phyloP scores from a whole-genome alignment of 148 eudicot genomes.

The Camellia granthamiana region DNA sequence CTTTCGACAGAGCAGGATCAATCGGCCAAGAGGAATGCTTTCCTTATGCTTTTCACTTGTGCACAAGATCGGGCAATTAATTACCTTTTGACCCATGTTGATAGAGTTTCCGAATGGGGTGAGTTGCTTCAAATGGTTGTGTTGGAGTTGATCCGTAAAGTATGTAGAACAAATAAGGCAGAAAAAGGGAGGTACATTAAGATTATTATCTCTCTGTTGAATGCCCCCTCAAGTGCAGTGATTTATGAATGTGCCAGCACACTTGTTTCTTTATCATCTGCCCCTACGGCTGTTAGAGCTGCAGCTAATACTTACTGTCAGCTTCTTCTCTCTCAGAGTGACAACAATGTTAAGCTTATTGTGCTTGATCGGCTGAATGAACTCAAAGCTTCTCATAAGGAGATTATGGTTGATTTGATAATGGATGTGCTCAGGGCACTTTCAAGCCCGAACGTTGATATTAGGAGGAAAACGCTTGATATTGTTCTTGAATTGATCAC shows the following conservation, averaged over 20 bases:
- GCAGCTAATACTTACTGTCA: constrained; percentile 84
- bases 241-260: constrained; percentile 80
- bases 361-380: constrained; percentile 75
- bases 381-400: constrained; percentile 62
- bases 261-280: constrained; percentile 71
- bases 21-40: constrained; percentile 79
- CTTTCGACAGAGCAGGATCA: constrained; percentile 61
- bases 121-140: constrained; percentile 78
- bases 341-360: constrained; percentile 86
- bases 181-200: constrained; percentile 77
- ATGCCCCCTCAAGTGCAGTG: constrained; percentile 73
- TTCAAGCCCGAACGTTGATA: constrained; percentile 77
- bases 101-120: constrained; percentile 70
- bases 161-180: constrained; percentile 67
- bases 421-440: constrained; percentile 90
- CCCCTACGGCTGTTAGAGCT: constrained; percentile 83
- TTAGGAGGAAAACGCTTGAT: constrained; percentile 74
- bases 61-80: constrained; percentile 67
- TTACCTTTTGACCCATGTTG: constrained; percentile 62
- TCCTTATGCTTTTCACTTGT: constrained; percentile 73
- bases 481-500: constrained; percentile 74
- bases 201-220: constrained; percentile 67
- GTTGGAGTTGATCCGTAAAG: constrained; percentile 73
- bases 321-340: constrained; percentile 81
- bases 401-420: constrained; percentile 79